These are phyloP conservation scores for Exophiala dermatitidis DNA, from an alignment of 2,329 filamentous ascomycete genomes.

Conservation along the genomic window DNA sequence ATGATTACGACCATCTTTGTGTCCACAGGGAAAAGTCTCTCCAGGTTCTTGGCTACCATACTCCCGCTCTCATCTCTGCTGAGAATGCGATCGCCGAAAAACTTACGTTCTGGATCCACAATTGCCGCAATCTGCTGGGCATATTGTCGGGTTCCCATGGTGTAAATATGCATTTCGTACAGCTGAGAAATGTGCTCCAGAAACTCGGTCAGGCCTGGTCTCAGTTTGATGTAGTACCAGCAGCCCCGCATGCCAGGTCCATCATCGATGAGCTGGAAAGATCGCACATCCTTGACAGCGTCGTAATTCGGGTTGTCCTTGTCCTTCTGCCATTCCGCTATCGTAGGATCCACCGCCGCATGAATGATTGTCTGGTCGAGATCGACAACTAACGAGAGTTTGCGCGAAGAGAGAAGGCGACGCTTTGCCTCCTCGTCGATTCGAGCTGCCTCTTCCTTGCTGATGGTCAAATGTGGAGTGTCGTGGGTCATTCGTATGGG, in stretches of 20 bases:
- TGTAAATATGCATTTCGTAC: slow-evolving; percentile 97
- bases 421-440: slow-evolving; percentile 82
- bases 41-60: slow-evolving; percentile 80
- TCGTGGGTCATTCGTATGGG: slow-evolving; percentile 94
- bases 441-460: slow-evolving; percentile 67
- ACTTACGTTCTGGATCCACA: slow-evolving; percentile 78
- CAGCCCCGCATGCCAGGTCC: slow-evolving; percentile 67
- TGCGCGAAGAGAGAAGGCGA: slow-evolving; percentile 69
- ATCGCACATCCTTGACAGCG: slow-evolving; percentile 78
- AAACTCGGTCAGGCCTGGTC: slow-evolving; percentile 76
- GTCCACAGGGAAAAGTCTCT: slow-evolving; percentile 87
- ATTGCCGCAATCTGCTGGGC: slow-evolving; percentile 86
- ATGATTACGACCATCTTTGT: slow-evolving; percentile 99
- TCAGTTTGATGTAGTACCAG: slow-evolving; percentile 98
- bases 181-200: slow-evolving; percentile 67
- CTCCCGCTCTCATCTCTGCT: slow-evolving; percentile 96
- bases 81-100: slow-evolving; percentile 91
- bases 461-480: slow-evolving; percentile 79
- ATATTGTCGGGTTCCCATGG: slow-evolving; percentile 97
- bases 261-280: slow-evolving; percentile 85
- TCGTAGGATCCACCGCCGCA: slow-evolving; percentile 90
- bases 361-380: slow-evolving; percentile 98
- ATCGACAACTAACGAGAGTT: slow-evolving; percentile 91
- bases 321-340: slow-evolving; percentile 91
- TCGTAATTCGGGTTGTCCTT: slow-evolving; percentile 82